phyloP scores from a whole-genome alignment of 2,329 filamentous ascomycete species.

The Claviceps sp. region DNA sequence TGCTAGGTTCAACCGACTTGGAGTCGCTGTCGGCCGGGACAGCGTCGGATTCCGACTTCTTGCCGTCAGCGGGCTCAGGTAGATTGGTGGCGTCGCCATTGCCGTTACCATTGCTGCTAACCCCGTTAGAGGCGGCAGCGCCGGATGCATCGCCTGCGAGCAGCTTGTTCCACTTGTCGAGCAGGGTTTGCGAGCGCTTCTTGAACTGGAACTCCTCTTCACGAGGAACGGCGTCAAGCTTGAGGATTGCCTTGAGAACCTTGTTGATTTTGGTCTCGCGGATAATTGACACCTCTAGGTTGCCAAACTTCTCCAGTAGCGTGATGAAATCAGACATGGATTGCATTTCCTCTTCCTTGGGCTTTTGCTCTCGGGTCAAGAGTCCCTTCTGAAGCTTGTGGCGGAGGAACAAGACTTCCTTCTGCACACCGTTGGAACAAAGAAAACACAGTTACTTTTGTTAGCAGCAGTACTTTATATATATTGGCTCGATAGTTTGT shows the following conservation, averaged over 20 bases:
- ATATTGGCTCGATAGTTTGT: not conserved
- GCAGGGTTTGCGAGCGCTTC: conserved; percentile 60
- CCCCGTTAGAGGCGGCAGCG: conserved; percentile 25
- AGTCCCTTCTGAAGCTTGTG: conserved; percentile 94
- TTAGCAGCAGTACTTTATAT: not conserved
- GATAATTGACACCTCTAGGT: conserved; percentile 83
- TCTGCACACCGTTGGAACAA: conserved; percentile 25
- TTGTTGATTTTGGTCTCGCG: conserved; percentile 95
- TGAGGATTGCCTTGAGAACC: conserved; percentile 87
- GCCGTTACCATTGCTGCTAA: conserved; percentile 29
- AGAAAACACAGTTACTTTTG: not conserved
- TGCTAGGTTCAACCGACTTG: conserved; percentile 4
- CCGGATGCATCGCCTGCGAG: conserved; percentile 45
- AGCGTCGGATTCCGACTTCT: conserved; percentile 22
- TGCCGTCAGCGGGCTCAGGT: conserved; percentile 4
- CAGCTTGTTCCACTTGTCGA: conserved; percentile 82
- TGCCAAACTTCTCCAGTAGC: conserved; percentile 65
- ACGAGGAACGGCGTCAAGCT: conserved; percentile 70
- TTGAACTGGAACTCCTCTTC: conserved; percentile 89
- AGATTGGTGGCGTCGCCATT: not conserved
- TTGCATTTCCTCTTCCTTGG: conserved; percentile 76
- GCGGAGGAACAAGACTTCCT: conserved; percentile 79
- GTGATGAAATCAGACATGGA: conserved; percentile 63
- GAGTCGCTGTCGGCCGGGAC: conserved; percentile 20
- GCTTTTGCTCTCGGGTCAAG: conserved; percentile 67